Conservation (phyloP, 768 basidiomycete species). For the Clavaria fumosa region DNA sequence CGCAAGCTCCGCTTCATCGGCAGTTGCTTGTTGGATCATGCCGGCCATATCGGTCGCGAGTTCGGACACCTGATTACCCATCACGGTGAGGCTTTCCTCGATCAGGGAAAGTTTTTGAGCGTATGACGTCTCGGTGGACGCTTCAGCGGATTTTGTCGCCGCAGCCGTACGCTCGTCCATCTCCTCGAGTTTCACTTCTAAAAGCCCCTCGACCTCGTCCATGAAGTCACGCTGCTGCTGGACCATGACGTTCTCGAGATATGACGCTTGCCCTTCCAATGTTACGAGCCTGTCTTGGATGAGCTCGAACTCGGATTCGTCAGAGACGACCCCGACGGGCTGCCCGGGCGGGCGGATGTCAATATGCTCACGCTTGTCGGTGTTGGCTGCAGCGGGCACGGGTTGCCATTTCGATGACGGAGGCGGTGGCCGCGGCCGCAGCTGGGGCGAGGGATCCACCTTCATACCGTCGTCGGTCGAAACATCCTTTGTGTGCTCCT, state of each 20-base stretch:
- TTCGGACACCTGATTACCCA: background rate
- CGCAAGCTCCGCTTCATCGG: background rate
- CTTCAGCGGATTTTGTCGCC: background rate
- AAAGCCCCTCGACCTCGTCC: constrained; percentile 12
- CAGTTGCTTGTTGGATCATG: background rate
- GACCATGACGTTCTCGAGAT: constrained; percentile 14
- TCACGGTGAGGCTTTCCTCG: background rate
- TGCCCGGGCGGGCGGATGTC: background rate
- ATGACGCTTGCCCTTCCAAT: constrained; percentile 10
- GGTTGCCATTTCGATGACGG: background rate
- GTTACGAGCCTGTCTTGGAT: constrained; percentile 10
- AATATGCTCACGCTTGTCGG: background rate
- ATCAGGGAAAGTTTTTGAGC: constrained; percentile 5
- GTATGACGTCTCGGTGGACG: background rate
- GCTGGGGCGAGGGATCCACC: background rate
- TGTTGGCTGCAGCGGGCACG: background rate
- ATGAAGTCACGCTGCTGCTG: constrained; percentile 11
- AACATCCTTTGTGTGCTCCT: background rate
- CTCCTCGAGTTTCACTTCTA: constrained; percentile 13
- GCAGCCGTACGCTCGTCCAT: constrained; percentile 5
- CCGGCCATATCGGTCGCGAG: background rate
- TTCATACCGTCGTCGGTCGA: background rate
- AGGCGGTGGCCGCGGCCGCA: background rate
- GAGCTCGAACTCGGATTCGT: constrained; percentile 8
- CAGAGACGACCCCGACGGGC: background rate